Evolutionary conservation across 2,329 filamentous ascomycete species (phyloP).

Genomic region (Botrytis medusae): DNA sequence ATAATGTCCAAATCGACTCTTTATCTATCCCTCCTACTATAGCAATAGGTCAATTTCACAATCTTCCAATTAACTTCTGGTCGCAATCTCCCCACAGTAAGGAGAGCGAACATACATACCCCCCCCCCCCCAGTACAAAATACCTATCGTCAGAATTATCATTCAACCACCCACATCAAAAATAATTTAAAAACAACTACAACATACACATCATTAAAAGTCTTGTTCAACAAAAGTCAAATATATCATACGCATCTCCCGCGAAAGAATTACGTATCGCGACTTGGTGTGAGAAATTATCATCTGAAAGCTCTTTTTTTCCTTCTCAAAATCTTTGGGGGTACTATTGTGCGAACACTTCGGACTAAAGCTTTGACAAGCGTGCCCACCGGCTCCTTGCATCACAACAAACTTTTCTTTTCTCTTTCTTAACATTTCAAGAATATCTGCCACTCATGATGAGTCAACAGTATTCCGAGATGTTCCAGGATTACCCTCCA

Average conservation of each 20-base stretch:
- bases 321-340: not conserved
- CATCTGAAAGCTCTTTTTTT: conserved; percentile 29
- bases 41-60: not conserved
- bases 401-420: conserved; percentile 32
- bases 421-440: conserved; percentile 20
- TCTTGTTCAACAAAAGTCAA: not conserved
- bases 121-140: conserved; percentile 2
- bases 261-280: not conserved
- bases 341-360: conserved; percentile 26
- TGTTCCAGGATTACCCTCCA: conserved; percentile 71
- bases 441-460: conserved; percentile 39
- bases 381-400: conserved; percentile 40
- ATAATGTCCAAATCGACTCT: not conserved
- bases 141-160: not conserved
- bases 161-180: not conserved
- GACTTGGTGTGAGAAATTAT: conserved; percentile 15
- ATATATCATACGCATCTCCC: not conserved
- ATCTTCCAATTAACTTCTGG: not conserved
- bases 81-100: conserved; percentile 13
- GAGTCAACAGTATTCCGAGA: conserved; percentile 59
- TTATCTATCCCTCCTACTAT: not conserved
- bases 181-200: not conserved
- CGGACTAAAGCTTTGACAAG: conserved; percentile 30
- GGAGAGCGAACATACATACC: not conserved
- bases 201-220: not conserved